A percentile compares a stretch with the other conserved stretches of the same genome.
Evolutionary conservation across 2,329 filamentous ascomycete genomes (phyloP).

Genomic region (Hirsutella rhossiliensis): DNA sequence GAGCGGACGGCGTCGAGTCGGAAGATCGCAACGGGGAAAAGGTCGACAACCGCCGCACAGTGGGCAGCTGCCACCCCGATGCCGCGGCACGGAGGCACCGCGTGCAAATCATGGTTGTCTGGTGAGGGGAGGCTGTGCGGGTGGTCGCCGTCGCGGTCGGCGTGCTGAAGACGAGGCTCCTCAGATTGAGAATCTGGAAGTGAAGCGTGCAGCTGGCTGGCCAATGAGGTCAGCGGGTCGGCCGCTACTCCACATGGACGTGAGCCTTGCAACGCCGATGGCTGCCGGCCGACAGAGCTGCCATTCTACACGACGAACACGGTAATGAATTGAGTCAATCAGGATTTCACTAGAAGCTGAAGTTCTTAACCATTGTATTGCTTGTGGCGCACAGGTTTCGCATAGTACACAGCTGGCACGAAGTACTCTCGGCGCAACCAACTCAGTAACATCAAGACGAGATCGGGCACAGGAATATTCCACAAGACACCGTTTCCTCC

Average conservation of each 20-base stretch:
- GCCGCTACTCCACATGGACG: conserved; percentile 4
- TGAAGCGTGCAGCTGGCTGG: background rate
- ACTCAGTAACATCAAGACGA: background rate
- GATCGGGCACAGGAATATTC: background rate
- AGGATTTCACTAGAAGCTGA: too few relatives aligned
- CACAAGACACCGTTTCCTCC: background rate
- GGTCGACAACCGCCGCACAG: conserved; percentile 28
- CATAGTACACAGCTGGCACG: background rate
- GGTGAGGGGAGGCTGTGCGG: background rate
- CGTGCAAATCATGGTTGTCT: conserved; percentile 27
- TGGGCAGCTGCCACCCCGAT: conserved; percentile 15
- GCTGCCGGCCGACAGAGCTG: background rate
- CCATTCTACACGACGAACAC: too few relatives aligned
- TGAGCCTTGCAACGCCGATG: conserved; percentile 14
- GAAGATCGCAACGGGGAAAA: conserved; percentile 22
- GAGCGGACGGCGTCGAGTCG: conserved; percentile 24
- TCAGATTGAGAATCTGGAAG: conserved; percentile 4
- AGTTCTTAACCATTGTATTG: too few relatives aligned
- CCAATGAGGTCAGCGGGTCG: conserved; percentile 13
- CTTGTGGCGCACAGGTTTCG: too few relatives aligned
- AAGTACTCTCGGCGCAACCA: background rate
- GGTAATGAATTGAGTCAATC: too few relatives aligned
- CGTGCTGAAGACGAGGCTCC: conserved; percentile 3
- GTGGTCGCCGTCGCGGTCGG: conserved; percentile 1
- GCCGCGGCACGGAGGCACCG: conserved; percentile 36